Percentiles rank a stretch among this genome's conserved stretches.
Conservation (phyloP, 2,329 filamentous ascomycete genomes). For the Fonsecaea monophora region DNA sequence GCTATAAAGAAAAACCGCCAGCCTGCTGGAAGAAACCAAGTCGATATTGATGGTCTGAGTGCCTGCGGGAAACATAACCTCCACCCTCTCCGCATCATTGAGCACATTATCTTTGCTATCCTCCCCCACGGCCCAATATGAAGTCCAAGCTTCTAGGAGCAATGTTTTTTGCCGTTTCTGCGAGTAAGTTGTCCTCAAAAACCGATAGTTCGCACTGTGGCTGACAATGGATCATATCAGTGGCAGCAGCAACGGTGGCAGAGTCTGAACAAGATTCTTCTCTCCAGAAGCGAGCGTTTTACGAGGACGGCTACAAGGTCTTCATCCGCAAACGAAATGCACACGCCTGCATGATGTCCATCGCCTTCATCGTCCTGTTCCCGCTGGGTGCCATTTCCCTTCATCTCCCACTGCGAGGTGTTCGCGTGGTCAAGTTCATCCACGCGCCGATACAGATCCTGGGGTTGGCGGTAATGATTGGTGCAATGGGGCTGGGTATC, state of each 20-base stretch:
- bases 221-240: slow-evolving; percentile 6
- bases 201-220: not conserved
- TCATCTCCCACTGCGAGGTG: slow-evolving; percentile 48
- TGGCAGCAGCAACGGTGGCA: slow-evolving; percentile 4
- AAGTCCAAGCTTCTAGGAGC: slow-evolving; percentile 13
- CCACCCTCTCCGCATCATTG: not conserved
- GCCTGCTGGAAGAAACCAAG: not conserved
- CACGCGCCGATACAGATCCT: slow-evolving; percentile 57
- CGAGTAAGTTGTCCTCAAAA: slow-evolving; percentile 3
- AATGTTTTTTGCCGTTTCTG: slow-evolving; percentile 11
- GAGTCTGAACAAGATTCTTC: slow-evolving; percentile 6
- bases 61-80: not conserved
- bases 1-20: slow-evolving; percentile 4
- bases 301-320: slow-evolving; percentile 25
- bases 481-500: slow-evolving; percentile 59
- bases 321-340: slow-evolving; percentile 29
- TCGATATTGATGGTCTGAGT: not conserved
- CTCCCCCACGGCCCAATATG: not conserved
- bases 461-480: slow-evolving; percentile 55
- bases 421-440: slow-evolving; percentile 46
- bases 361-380: slow-evolving; percentile 52
- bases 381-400: slow-evolving; percentile 43
- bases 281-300: slow-evolving; percentile 22
- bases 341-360: slow-evolving; percentile 50
- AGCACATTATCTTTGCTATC: not conserved